phyloP scores from a whole-genome alignment of 306 rosid genomes.

The Castanea mollissima region DNA sequence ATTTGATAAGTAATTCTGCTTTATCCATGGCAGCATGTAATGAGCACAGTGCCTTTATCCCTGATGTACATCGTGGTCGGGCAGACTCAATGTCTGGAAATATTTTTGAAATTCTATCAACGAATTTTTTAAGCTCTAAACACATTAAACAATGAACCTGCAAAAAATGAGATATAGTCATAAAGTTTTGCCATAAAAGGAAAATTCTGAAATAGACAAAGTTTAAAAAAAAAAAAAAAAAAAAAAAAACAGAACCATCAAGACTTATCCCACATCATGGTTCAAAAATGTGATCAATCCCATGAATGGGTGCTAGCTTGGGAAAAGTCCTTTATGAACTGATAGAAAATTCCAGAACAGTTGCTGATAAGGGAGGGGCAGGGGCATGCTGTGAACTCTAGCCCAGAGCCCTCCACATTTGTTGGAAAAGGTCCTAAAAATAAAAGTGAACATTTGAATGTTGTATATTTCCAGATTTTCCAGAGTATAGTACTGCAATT shows the following conservation, averaged over 20 bases:
- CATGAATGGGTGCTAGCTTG: neutral
- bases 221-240: neutral
- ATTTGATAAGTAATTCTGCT: constrained; percentile 42
- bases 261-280: neutral
- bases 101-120: constrained; percentile 35
- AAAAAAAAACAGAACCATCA: neutral
- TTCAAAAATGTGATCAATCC: neutral
- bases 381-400: neutral
- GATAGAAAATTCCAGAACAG: neutral
- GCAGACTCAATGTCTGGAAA: constrained; percentile 46
- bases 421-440: neutral
- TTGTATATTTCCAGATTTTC: neutral
- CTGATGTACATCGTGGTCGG: constrained; percentile 46
- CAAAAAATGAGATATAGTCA: neutral
- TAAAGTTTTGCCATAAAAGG: neutral
- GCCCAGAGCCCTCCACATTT: neutral
- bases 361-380: neutral
- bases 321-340: neutral
- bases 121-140: constrained; percentile 41
- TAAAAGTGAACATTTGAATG: neutral
- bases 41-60: constrained; percentile 43
- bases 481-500: neutral
- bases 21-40: constrained; percentile 43
- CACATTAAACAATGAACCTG: constrained; percentile 58
- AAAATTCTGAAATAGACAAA: neutral